Evolutionary conservation across 2,329 filamentous ascomycete species (phyloP).

Genomic region (Pseudogymnoascus sp.): DNA sequence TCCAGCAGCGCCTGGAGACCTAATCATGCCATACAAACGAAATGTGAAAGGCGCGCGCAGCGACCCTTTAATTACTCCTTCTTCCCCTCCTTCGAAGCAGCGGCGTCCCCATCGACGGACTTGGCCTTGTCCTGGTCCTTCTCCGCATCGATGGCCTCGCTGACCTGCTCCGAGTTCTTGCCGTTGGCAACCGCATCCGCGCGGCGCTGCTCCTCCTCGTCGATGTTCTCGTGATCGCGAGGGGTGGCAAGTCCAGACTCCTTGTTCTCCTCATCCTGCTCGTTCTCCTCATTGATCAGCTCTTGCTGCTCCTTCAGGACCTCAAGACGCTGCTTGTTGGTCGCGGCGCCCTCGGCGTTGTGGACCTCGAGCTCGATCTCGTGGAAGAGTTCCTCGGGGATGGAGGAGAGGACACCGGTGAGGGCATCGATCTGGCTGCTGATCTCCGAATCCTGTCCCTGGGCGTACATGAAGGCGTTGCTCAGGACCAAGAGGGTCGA

Average conservation of each 20-base stretch:
- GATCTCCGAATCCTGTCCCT: constrained; percentile 73
- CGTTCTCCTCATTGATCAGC: constrained; percentile 92
- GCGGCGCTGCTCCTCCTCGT: constrained; percentile 77
- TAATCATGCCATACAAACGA: constrained; percentile 3
- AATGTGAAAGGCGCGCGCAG: neutral
- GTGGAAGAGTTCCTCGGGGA: constrained; percentile 97
- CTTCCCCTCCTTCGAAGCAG: constrained; percentile 29
- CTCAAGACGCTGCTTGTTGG: constrained; percentile 97
- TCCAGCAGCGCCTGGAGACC: constrained; percentile 2
- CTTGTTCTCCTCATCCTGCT: constrained; percentile 78
- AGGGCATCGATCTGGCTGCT: constrained; percentile 87
- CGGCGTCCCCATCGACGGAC: constrained; percentile 25
- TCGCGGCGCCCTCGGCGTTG: constrained; percentile 91
- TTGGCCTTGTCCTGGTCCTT: constrained; percentile 32
- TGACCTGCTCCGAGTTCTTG: constrained; percentile 39
- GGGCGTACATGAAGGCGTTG: constrained; percentile 95
- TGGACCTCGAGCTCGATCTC: constrained; percentile 98
- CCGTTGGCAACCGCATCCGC: constrained; percentile 41
- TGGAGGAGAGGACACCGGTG: constrained; percentile 83
- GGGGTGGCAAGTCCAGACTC: constrained; percentile 65
- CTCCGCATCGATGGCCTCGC: constrained; percentile 49
- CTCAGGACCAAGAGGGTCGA: constrained; percentile 91
- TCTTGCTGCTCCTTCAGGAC: constrained; percentile 98
- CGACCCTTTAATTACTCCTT: constrained; percentile 24
- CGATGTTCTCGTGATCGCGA: constrained; percentile 84